Conservation (phyloP, 2,329 filamentous ascomycete genomes). For the Aspergillus ruber region DNA sequence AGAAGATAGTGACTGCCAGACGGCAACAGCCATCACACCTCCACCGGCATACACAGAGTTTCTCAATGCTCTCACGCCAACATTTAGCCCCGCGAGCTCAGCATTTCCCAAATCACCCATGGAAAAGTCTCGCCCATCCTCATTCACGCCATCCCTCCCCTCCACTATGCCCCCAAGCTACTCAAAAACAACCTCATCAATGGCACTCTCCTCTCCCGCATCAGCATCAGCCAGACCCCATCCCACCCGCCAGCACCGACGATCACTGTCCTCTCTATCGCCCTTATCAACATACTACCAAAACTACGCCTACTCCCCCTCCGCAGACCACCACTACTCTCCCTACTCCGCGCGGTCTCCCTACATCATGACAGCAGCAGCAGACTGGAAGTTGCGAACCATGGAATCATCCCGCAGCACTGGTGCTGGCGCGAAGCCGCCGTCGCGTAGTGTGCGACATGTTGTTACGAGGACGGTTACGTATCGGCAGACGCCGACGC, state of each 20-base stretch:
- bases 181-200: too few relatives aligned
- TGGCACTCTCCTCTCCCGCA: too few relatives aligned
- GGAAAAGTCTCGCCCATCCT: constrained; percentile 8
- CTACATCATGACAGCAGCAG: constrained; percentile 48
- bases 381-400: constrained; percentile 66
- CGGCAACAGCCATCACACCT: constrained; percentile 73
- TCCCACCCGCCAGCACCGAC: too few relatives aligned
- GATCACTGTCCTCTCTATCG: too few relatives aligned
- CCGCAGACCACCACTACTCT: constrained; percentile 62
- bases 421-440: constrained; percentile 37
- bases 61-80: too few relatives aligned
- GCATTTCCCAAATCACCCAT: constrained; percentile 42
- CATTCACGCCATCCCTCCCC: neutral
- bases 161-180: neutral
- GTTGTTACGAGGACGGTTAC: constrained; percentile 88
- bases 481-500: constrained; percentile 60
- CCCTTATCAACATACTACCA: constrained; percentile 50
- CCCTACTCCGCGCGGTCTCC: constrained; percentile 12
- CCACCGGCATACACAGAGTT: constrained; percentile 75
- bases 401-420: constrained; percentile 55
- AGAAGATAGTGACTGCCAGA: constrained; percentile 51
- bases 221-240: too few relatives aligned
- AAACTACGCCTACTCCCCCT: constrained; percentile 64
- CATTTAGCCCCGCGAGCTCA: constrained; percentile 54
- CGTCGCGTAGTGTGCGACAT: constrained; percentile 64